phyloP scores from a whole-genome alignment of 2,329 filamentous ascomycete species.

The Neocatenulostroma microsporum region DNA sequence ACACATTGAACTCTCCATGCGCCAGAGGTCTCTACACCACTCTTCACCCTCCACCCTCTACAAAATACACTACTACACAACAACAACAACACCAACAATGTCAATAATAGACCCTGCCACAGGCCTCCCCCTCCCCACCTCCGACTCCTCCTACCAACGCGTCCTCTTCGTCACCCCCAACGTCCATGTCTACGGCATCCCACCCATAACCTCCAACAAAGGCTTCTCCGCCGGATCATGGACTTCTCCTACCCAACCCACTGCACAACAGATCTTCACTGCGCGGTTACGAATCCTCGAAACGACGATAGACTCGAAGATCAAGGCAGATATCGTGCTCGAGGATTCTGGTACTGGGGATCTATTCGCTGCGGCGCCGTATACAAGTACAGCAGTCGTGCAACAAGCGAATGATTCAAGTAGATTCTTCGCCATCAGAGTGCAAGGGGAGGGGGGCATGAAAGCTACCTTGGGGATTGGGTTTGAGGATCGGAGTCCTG shows the following conservation, averaged over 20 bases:
- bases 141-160: conserved; percentile 72
- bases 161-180: conserved; percentile 67
- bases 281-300: conserved; percentile 58
- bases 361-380: conserved; percentile 78
- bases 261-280: conserved; percentile 72
- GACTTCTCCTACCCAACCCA: conserved; percentile 58
- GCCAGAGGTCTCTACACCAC: too few species aligned
- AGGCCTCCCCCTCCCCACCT: conserved; percentile 50
- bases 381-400: conserved; percentile 57
- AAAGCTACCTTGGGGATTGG: conserved; percentile 77
- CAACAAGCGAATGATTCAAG: conserved; percentile 72
- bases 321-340: conserved; percentile 57
- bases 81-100: too few species aligned
- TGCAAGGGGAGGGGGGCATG: conserved; percentile 65
- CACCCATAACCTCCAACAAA: conserved; percentile 66
- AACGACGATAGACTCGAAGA: conserved; percentile 22
- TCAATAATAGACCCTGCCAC: conserved; percentile 62
- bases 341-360: conserved; percentile 66
- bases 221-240: conserved; percentile 71
- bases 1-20: too few species aligned
- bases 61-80: too few species aligned
- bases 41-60: too few species aligned
- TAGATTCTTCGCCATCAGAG: conserved; percentile 76
- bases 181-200: conserved; percentile 83
- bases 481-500: conserved; percentile 77